Conservation (phyloP, 2,329 filamentous ascomycete species). For the Alternaria tenuissima region DNA sequence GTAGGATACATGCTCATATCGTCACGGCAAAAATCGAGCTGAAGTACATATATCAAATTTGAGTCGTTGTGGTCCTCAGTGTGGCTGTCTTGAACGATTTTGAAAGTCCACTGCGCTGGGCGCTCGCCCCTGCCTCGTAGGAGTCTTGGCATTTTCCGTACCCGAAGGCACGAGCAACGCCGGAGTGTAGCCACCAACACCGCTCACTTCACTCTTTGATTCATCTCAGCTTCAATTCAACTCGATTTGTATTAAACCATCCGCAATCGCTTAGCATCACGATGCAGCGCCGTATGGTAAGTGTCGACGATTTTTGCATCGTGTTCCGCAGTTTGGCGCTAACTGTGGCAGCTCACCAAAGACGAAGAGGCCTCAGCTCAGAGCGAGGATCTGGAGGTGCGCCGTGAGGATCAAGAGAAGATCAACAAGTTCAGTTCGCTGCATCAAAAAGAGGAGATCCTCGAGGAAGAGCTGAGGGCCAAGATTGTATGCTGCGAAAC, state of each 20-base stretch:
- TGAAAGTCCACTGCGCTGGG: not conserved
- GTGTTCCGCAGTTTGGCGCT: conserved; percentile 17
- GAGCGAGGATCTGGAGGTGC: conserved; percentile 88
- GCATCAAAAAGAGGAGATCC: conserved; percentile 80
- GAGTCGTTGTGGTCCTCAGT: not conserved
- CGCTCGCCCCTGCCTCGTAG: conserved; percentile 1
- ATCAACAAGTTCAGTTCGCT: conserved; percentile 98
- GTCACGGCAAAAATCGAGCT: not conserved
- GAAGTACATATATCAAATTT: not conserved
- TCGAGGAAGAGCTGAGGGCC: conserved; percentile 81
- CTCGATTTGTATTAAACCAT: not conserved
- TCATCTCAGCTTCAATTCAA: not conserved
- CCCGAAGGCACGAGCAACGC: conserved; percentile 10
- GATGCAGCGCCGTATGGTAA: conserved; percentile 58
- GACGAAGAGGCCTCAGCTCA: conserved; percentile 81
- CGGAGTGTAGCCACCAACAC: conserved; percentile 8
- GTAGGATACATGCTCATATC: not conserved
- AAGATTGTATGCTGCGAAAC: conserved; percentile 70
- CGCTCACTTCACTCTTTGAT: not conserved
- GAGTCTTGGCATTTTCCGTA: conserved; percentile 16
- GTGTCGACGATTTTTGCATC: conserved; percentile 21
- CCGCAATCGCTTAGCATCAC: not conserved
- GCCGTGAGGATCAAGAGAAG: conserved; percentile 96
- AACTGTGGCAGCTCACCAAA: conserved; percentile 77
- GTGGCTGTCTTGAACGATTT: not conserved